These are phyloP conservation scores for Trichoderma arundinaceum DNA, from an alignment of 2,329 filamentous ascomycete genomes.

Conservation along the genomic window DNA sequence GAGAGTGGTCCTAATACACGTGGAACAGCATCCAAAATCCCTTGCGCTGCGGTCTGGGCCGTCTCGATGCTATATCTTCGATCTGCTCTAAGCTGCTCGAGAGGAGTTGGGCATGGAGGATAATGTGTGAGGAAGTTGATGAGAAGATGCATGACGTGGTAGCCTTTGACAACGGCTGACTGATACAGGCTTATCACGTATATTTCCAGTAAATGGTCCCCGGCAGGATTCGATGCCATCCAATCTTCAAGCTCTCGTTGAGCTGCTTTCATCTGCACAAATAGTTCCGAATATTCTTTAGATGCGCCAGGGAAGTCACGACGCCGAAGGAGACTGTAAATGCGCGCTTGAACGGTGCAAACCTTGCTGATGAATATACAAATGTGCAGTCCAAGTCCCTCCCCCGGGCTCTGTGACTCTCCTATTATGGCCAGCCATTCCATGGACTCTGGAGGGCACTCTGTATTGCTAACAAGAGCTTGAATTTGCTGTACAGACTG, in stretches of 20 bases:
- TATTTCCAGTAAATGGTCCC: slow-evolving; percentile 34
- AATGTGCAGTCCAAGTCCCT: slow-evolving; percentile 41
- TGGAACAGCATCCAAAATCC: slow-evolving; percentile 41
- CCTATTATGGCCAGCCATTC: slow-evolving; percentile 46
- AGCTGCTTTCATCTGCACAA: slow-evolving; percentile 39
- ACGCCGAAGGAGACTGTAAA: slow-evolving; percentile 38
- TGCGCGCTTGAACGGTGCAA: slow-evolving; percentile 39
- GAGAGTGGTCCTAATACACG: slow-evolving; percentile 37
- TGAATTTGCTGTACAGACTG: slow-evolving; percentile 45
- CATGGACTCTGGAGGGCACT: slow-evolving; percentile 46
- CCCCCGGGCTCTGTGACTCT: slow-evolving; percentile 36
- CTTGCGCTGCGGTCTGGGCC: slow-evolving; percentile 40
- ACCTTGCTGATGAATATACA: slow-evolving; percentile 40
- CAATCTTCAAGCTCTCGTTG: slow-evolving; percentile 36
- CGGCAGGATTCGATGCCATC: slow-evolving; percentile 28
- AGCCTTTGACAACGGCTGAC: slow-evolving; percentile 45
- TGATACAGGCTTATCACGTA: slow-evolving; percentile 46
- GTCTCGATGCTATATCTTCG: slow-evolving; percentile 40
- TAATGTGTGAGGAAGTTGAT: slow-evolving; percentile 47
- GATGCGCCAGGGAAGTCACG: slow-evolving; percentile 41
- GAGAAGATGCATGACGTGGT: slow-evolving; percentile 43
- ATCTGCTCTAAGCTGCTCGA: slow-evolving; percentile 39
- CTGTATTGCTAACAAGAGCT: slow-evolving; percentile 41
- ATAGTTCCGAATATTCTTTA: slow-evolving; percentile 39
- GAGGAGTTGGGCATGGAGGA: slow-evolving; percentile 35